Percentiles rank a stretch among this genome's conserved stretches.
These are phyloP conservation scores for Tremella fuciformis DNA, from an alignment of 768 basidiomycete genomes.

Conservation along the genomic window DNA sequence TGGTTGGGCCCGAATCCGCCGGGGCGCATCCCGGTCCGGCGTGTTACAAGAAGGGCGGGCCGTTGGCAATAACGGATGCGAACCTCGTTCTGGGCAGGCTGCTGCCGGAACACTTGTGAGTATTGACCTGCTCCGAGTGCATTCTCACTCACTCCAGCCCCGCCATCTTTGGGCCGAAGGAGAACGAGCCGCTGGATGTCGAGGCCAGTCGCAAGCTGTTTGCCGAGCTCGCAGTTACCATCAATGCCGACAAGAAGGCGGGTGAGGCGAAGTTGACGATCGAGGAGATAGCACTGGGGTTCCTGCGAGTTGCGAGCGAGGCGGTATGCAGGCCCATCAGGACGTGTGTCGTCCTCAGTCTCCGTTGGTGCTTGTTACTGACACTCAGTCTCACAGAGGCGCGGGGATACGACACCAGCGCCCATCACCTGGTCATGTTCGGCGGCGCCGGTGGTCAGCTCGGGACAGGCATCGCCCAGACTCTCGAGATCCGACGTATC, in stretches of 20 bases:
- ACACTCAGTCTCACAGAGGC: slow-evolving; percentile 67
- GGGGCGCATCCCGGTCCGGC: slow-evolving; percentile 89
- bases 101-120: slow-evolving; percentile 75
- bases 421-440: slow-evolving; percentile 57
- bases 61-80: slow-evolving; percentile 86
- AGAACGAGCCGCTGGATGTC: slow-evolving; percentile 76
- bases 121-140: no score
- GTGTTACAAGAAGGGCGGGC: slow-evolving; percentile 77
- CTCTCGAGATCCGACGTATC: slow-evolving; percentile 10
- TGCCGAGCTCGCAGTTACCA: slow-evolving; percentile 63
- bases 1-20: slow-evolving; percentile 81
- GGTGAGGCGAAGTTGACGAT: slow-evolving; percentile 57
- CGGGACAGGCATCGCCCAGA: slow-evolving; percentile 40
- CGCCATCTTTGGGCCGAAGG: slow-evolving; percentile 85
- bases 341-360: slow-evolving; percentile 51
- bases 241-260: slow-evolving; percentile 60
- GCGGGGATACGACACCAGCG: slow-evolving; percentile 73
- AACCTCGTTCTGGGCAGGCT: slow-evolving; percentile 86
- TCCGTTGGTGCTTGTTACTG: not conserved
- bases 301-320: slow-evolving; percentile 97
- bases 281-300: slow-evolving; percentile 74
- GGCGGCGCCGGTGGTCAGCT: slow-evolving; percentile 52
- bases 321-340: slow-evolving; percentile 94
- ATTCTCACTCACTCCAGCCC: slow-evolving; percentile 53
- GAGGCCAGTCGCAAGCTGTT: slow-evolving; percentile 69